Percentiles rank a stretch among this genome's conserved stretches.
phyloP scores from a whole-genome alignment of 2,329 filamentous ascomycete genomes.

The Rutstroemia sp. region DNA sequence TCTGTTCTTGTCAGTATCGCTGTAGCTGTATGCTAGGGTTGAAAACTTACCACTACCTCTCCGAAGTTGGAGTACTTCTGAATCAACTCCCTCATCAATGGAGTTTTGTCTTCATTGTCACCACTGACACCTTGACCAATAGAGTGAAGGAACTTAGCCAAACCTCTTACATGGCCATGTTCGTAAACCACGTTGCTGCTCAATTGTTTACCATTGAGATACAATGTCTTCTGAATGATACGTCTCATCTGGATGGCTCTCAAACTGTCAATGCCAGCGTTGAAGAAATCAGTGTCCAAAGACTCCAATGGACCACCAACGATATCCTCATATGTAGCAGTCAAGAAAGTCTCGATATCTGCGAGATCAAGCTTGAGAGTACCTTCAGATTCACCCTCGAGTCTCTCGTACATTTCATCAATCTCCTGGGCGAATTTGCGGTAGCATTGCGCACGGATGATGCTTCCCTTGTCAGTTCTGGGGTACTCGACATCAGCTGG shows the following conservation, averaged over 20 bases:
- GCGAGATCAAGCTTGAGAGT: constrained; percentile 17
- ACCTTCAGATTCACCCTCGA: constrained; percentile 21
- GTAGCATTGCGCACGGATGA: constrained; percentile 45
- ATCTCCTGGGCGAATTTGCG: constrained; percentile 38
- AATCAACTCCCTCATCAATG: constrained; percentile 40
- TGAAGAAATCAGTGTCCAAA: constrained; percentile 50
- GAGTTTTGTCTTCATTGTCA: constrained; percentile 26
- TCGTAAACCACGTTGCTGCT: constrained; percentile 54
- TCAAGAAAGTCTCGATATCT: constrained; percentile 30
- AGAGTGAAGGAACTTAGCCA: constrained; percentile 39
- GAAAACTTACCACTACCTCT: constrained; percentile 4
- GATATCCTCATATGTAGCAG: constrained; percentile 12
- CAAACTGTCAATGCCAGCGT: constrained; percentile 49
- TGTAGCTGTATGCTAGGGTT: not conserved
- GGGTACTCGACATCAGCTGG: constrained; percentile 37
- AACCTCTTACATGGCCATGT: constrained; percentile 39
- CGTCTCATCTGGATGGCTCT: constrained; percentile 50
- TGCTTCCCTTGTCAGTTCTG: constrained; percentile 45
- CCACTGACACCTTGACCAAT: constrained; percentile 32
- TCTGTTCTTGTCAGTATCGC: constrained; percentile 19
- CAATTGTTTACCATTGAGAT: constrained; percentile 39
- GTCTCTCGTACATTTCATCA: constrained; percentile 32
- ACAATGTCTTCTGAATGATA: constrained; percentile 42
- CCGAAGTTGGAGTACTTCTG: constrained; percentile 36
- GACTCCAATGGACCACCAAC: constrained; percentile 9